Conservation (phyloP, 1,139 yeast species). For the Starmera stellimalicola region DNA sequence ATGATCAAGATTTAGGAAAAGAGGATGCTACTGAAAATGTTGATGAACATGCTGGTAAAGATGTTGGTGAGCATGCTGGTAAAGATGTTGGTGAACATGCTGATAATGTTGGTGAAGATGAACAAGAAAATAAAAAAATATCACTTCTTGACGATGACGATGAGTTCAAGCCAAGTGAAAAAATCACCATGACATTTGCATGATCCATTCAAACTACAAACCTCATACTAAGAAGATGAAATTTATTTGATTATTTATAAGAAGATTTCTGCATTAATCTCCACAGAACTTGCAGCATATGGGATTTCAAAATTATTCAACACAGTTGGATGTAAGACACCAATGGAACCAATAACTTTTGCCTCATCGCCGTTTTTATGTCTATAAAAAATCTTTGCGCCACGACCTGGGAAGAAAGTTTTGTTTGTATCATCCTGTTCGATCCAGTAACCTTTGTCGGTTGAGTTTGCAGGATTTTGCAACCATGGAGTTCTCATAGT, state of each 20-base stretch:
- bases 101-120: conserved; percentile 7
- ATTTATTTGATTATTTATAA: conserved; percentile 27
- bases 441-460: conserved; percentile 77
- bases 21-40: background rate
- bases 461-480: conserved; percentile 38
- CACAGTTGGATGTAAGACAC: conserved; percentile 95
- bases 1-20: background rate
- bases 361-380: conserved; percentile 46
- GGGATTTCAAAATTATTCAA: conserved; percentile 82
- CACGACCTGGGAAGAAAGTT: conserved; percentile 95
- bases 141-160: conserved; percentile 16
- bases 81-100: background rate
- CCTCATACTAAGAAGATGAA: background rate
- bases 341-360: conserved; percentile 69
- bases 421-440: conserved; percentile 57
- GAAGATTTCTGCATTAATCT: conserved; percentile 81
- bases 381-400: conserved; percentile 78
- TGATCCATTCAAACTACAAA: background rate
- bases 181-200: conserved; percentile 21
- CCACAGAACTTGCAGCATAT: conserved; percentile 85
- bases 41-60: conserved; percentile 2
- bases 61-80: conserved; percentile 1
- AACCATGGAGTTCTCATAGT: conserved; percentile 88
- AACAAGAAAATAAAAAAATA: conserved; percentile 4
- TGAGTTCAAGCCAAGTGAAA: conserved; percentile 12